Conservation (phyloP, 441 rosid genomes). For the Euphorbia schlechtendalii region DNA sequence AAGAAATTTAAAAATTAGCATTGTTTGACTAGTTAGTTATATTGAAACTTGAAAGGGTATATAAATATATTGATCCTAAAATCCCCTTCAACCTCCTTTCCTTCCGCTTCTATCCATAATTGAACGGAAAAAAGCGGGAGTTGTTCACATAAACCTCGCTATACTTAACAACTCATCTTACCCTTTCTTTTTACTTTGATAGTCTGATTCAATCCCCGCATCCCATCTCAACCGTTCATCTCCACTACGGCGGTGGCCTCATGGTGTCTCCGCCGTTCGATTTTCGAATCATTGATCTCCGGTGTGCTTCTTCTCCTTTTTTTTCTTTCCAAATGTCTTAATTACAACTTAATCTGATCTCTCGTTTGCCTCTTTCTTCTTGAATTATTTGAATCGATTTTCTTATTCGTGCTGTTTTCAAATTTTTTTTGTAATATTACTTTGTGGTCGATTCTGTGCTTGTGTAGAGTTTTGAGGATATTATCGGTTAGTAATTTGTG, state of each 20-base stretch:
- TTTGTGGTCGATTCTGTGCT: not conserved
- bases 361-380: not conserved
- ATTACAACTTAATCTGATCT: not conserved
- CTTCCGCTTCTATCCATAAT: not conserved
- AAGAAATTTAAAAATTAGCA: not conserved
- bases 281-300: not conserved
- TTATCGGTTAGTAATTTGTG: not conserved
- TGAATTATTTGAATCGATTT: not conserved
- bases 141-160: not conserved
- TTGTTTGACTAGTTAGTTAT: not conserved
- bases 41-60: not conserved
- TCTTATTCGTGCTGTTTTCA: no score
- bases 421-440: no score
- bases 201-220: not conserved
- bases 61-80: not conserved
- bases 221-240: not conserved
- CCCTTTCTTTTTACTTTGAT: not conserved
- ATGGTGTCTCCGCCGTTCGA: conserved; percentile 13
- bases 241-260: conserved; percentile 8
- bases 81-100: no score
- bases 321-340: not conserved
- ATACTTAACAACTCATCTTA: not conserved
- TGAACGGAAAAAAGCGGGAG: no score
- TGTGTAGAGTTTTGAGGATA: not conserved
- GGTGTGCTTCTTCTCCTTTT: conserved; percentile 9